Evolutionary conservation across 1,139 yeast species (phyloP).

Genomic region (Ogataea hybrid): DNA sequence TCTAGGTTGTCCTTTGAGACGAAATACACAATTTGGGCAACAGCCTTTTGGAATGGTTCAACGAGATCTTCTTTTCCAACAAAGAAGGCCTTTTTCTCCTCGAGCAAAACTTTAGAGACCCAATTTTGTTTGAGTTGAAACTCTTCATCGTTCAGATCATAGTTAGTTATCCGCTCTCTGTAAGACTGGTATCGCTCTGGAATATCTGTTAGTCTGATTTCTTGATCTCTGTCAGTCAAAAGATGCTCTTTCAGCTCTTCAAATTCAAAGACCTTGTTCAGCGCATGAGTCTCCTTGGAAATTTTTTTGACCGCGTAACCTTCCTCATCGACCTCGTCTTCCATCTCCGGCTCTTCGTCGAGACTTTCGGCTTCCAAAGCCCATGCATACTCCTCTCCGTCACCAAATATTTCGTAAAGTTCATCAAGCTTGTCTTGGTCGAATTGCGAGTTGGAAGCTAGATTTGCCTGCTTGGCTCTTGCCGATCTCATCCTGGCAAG

Average conservation of each 20-base stretch:
- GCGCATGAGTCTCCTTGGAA: slow-evolving; percentile 34
- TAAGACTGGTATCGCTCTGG: slow-evolving; percentile 90
- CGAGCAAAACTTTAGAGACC: slow-evolving; percentile 59
- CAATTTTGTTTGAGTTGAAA: slow-evolving; percentile 72
- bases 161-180: slow-evolving; percentile 61
- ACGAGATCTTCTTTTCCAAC: slow-evolving; percentile 42
- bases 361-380: slow-evolving; percentile 90
- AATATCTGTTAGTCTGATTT: slow-evolving; percentile 78
- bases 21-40: slow-evolving; percentile 73
- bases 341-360: slow-evolving; percentile 45
- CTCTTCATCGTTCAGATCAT: slow-evolving; percentile 67
- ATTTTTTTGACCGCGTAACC: slow-evolving; percentile 56
- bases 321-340: slow-evolving; percentile 45
- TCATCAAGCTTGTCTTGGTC: slow-evolving; percentile 94
- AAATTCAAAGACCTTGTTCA: slow-evolving; percentile 92
- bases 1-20: slow-evolving; percentile 77
- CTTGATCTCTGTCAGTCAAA: slow-evolving; percentile 90
- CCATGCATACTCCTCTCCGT: slow-evolving; percentile 98
- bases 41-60: slow-evolving; percentile 66
- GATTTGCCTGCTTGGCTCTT: slow-evolving; percentile 27
- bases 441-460: slow-evolving; percentile 39
- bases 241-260: slow-evolving; percentile 87
- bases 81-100: slow-evolving; percentile 46
- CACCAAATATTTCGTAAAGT: slow-evolving; percentile 92
- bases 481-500: slow-evolving; percentile 39